Evolutionary conservation across 2,329 filamentous ascomycete species (phyloP).

Genomic region (Bipolaris oryzae): DNA sequence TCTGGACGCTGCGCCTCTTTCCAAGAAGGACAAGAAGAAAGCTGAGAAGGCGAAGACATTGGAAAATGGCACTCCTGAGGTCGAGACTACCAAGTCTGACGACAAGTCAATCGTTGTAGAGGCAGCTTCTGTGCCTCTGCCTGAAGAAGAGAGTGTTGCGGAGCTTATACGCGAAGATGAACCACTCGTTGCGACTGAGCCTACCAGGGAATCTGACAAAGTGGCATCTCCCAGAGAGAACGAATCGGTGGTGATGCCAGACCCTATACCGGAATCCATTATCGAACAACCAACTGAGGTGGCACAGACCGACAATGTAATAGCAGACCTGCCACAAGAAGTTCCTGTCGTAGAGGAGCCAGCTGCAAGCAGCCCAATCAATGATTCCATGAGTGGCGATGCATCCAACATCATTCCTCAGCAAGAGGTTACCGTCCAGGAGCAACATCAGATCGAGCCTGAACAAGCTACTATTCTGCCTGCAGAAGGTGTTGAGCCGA

Average conservation of each 20-base stretch:
- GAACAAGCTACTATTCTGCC: constrained; percentile 18
- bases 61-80: constrained; percentile 18
- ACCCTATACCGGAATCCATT: constrained; percentile 1
- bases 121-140: not conserved
- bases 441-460: constrained; percentile 8
- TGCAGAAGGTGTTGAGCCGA: constrained; percentile 4
- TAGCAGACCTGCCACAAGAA: not conserved
- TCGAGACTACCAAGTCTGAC: not conserved
- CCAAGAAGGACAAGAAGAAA: constrained; percentile 41
- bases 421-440: not conserved
- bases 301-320: not conserved
- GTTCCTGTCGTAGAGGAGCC: not conserved
- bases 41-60: constrained; percentile 34
- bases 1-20: constrained; percentile 7
- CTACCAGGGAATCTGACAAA: constrained; percentile 22
- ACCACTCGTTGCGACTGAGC: constrained; percentile 13
- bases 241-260: not conserved
- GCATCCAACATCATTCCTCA: not conserved
- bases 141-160: constrained; percentile 8
- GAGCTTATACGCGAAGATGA: constrained; percentile 1
- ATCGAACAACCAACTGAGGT: not conserved
- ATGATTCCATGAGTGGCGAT: not conserved
- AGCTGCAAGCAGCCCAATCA: not conserved
- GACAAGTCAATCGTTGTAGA: not conserved
- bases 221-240: constrained; percentile 16